A percentile compares a stretch with the other conserved stretches of the same genome.
Conservation (phyloP, 345 rosid species). For the Adansonia digitata region DNA sequence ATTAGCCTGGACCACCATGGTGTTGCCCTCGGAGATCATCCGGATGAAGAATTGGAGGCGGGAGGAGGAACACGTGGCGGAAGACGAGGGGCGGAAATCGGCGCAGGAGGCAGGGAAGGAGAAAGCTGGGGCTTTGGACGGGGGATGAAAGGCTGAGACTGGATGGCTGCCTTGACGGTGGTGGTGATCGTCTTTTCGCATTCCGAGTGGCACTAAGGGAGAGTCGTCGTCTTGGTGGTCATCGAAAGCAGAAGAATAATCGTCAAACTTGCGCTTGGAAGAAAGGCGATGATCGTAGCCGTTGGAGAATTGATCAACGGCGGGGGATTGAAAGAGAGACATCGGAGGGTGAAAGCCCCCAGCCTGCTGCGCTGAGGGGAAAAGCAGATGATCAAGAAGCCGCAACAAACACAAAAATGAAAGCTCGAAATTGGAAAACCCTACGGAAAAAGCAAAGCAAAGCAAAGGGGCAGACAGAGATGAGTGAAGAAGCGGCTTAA, state of each 20-base stretch:
- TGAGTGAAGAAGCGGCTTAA: no score
- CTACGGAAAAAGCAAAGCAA: neutral
- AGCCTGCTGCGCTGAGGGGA: constrained; percentile 40
- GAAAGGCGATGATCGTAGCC: constrained; percentile 34
- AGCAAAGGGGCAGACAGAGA: no score
- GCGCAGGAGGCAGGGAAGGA: constrained; percentile 13
- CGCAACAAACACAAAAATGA: neutral
- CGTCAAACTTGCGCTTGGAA: constrained; percentile 71
- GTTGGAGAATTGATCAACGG: constrained; percentile 32
- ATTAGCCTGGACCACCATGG: constrained; percentile 62
- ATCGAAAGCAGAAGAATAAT: constrained; percentile 37
- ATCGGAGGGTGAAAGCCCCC: constrained; percentile 42
- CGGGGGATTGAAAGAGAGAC: constrained; percentile 39
- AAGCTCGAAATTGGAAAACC: neutral
- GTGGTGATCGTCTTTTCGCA: constrained; percentile 49
- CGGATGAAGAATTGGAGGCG: constrained; percentile 66
- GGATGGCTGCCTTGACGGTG: neutral
- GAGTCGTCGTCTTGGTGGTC: constrained; percentile 37
- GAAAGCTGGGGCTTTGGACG: constrained; percentile 21
- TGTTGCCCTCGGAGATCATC: constrained; percentile 61
- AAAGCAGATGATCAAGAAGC: constrained; percentile 19
- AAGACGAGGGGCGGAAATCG: constrained; percentile 16
- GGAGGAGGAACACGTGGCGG: constrained; percentile 22
- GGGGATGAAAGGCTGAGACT: constrained; percentile 28
- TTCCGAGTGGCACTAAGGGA: constrained; percentile 39